Evolutionary conservation across 345 rosid genomes (phyloP).

Genomic region (Ricinus communis): DNA sequence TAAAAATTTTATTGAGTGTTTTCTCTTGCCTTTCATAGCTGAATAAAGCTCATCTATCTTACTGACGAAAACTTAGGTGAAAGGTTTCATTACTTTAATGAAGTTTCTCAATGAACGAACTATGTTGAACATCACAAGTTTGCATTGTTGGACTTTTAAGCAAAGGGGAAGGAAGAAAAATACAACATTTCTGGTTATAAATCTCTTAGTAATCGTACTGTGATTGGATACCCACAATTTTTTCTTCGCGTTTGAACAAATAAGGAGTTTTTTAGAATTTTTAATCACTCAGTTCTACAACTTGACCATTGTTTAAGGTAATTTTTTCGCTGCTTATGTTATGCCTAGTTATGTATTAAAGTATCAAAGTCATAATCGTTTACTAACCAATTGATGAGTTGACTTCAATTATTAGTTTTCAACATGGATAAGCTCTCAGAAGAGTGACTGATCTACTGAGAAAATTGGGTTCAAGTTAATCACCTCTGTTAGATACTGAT

Average conservation of each 20-base stretch:
- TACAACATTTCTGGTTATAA: not conserved
- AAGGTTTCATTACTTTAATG: not conserved
- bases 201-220: not conserved
- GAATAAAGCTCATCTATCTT: not conserved
- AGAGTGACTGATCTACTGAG: not conserved
- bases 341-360: too few species aligned
- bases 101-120: not conserved
- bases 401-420: not conserved
- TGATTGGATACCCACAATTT: not conserved
- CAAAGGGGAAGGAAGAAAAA: not conserved
- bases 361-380: too few species aligned
- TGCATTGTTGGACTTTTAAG: not conserved
- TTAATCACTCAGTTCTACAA: not conserved
- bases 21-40: not conserved
- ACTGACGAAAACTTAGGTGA: not conserved
- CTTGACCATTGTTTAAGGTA: too few species aligned
- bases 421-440: not conserved
- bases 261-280: not conserved
- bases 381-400: not conserved
- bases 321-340: too few species aligned
- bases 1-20: not conserved
- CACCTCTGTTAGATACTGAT: constrained; percentile 54
- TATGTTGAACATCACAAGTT: not conserved
- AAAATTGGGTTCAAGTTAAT: not conserved
- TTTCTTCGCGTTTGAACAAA: not conserved